These are phyloP conservation scores for Pseudocercospora macadamiae DNA, from an alignment of 2,329 filamentous ascomycete species.

Conservation along the genomic window DNA sequence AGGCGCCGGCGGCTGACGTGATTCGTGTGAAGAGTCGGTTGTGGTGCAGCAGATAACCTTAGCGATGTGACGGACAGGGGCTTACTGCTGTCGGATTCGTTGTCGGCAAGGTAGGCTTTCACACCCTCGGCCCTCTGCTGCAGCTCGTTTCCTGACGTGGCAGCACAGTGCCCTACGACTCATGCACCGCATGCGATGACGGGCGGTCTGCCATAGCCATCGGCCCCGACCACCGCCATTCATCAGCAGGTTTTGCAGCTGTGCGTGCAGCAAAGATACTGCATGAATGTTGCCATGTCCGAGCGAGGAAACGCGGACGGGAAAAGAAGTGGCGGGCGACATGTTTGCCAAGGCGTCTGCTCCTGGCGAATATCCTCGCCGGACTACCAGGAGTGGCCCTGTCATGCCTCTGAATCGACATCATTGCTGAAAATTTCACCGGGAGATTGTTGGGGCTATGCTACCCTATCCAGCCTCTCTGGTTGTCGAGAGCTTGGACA, in stretches of 20 bases:
- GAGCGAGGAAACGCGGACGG: not conserved
- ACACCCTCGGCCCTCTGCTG: slow-evolving; percentile 1
- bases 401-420: slow-evolving; percentile 1
- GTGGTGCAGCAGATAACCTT: not conserved
- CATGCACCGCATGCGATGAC: slow-evolving; percentile 4
- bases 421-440: not conserved
- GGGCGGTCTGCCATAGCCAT: slow-evolving; percentile 4
- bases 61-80: slow-evolving; percentile 9
- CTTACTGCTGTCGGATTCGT: not conserved
- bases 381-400: not conserved
- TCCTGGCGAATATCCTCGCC: not conserved
- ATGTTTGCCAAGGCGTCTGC: not conserved
- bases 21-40: not conserved
- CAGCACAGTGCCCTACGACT: slow-evolving; percentile 13
- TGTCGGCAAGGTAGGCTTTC: not conserved
- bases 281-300: not conserved
- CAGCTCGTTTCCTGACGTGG: slow-evolving; percentile 12
- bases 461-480: not conserved
- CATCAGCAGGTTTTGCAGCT: slow-evolving; percentile 7
- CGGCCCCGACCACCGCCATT: not conserved
- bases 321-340: not conserved
- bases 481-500: not conserved
- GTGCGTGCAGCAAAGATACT: slow-evolving; percentile 1
- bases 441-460: too few species aligned
- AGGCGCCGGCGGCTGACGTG: slow-evolving; percentile 10